Base-by-base conservation (phyloP, 164 flowering plant species). In the Umbellularia californica region DNA sequence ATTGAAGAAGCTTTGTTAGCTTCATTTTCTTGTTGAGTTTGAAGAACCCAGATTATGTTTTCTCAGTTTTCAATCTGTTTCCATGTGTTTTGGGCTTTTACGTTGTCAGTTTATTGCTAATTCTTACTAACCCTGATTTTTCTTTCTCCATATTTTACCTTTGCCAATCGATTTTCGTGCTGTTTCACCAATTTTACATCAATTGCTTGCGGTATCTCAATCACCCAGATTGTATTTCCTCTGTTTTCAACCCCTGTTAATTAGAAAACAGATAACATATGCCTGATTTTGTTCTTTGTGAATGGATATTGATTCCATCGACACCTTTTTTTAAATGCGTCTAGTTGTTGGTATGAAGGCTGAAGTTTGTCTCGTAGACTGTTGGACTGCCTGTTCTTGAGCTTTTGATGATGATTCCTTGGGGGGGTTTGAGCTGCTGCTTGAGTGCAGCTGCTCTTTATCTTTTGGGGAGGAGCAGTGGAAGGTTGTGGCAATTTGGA, bases 361-460 rank as follows among this genome's bases (percentile, higher is more conserved):
- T 60, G 69, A 28, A 71, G 58, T n/a, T 60, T 68, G 60, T 15
- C 33, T 27, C 70, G 6, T 70, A 69, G 58, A 41, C 28, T 67
- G 58, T 50, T 27, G 33, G 70, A 30, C 71, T 62, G 47, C 5
- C 69, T 28, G 25, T 66, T 72, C 17, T 52, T 5, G 60, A 27
- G 72, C 24, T 66, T 9, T 41, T 33, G 68, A 73, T n/a, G 81
- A 92, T 92, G 99, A 70, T 90, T 71, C 98, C 99, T 2, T 89
- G 97, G 97, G 94, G 97, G 19, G 98, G 97, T 69, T 10, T 96
- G 25, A 83, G 89, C 73, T 96, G 99, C 81, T 96, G 98, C 80
- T 65, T 96, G 82, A 85, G 99, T 78, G 97, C 96, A 6, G 96
- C 97, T 50, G 98, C 96, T 63, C 92, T 96, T 69, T 94, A 94